These are phyloP conservation scores for Tylopilus sp. DNA, from an alignment of 1,284 basidiomycete species.

Conservation along the genomic window DNA sequence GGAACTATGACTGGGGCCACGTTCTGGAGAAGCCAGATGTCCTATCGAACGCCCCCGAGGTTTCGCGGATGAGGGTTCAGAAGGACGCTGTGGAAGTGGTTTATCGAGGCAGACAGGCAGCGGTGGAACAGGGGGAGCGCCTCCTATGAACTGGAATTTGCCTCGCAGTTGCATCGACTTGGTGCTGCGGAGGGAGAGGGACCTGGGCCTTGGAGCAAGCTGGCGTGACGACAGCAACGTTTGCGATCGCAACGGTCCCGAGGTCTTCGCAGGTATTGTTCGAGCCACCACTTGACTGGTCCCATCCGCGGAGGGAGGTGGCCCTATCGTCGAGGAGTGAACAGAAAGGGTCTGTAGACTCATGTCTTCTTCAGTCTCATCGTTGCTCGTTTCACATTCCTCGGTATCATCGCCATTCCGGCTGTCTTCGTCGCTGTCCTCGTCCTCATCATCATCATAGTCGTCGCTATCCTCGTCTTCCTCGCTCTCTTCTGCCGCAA, in stretches of 20 bases:
- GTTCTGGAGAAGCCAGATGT: slow-evolving; percentile 5
- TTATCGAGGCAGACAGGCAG: slow-evolving; percentile 36
- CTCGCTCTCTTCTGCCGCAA: slow-evolving; percentile 77
- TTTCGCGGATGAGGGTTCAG: slow-evolving; percentile 6
- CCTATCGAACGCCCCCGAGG: slow-evolving; percentile 9
- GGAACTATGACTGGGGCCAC: not conserved
- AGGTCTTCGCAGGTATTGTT: not conserved
- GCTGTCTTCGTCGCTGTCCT: slow-evolving; percentile 29
- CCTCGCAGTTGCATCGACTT: slow-evolving; percentile 38
- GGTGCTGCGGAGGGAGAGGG: slow-evolving; percentile 44
- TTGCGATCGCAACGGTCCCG: slow-evolving; percentile 10
- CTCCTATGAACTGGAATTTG: slow-evolving; percentile 5
- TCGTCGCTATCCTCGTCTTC: slow-evolving; percentile 41
- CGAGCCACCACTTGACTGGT: slow-evolving; percentile 6
- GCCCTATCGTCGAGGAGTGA: not conserved
- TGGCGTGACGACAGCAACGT: slow-evolving; percentile 10
- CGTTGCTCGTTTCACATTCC: slow-evolving; percentile 39
- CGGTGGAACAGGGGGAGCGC: slow-evolving; percentile 40
- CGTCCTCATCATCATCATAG: slow-evolving; percentile 36
- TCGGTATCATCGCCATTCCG: slow-evolving; percentile 40
- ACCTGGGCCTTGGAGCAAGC: slow-evolving; percentile 33
- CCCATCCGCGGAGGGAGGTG: slow-evolving; percentile 3
- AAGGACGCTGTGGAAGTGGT: slow-evolving; percentile 27
- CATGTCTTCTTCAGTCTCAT: slow-evolving; percentile 28
- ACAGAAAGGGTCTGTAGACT: slow-evolving; percentile 9